phyloP scores from a whole-genome alignment of 306 rosid species.

The Acmispon strigosus region DNA sequence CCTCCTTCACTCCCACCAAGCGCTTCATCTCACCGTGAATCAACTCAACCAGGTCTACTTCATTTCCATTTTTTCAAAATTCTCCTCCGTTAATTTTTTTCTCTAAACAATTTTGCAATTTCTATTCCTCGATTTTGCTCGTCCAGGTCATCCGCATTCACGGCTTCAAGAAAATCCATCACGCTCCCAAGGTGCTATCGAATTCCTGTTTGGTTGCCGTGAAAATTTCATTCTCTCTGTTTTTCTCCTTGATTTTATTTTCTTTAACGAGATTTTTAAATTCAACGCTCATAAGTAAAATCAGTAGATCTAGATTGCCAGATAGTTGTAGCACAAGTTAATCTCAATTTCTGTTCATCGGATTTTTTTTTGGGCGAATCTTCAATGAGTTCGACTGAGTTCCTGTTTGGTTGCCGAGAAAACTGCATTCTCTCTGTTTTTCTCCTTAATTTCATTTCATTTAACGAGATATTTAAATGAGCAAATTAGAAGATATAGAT shows the following conservation, averaged over 20 bases:
- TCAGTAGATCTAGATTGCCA: not conserved
- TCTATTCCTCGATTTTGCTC: not conserved
- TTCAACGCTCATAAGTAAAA: not conserved
- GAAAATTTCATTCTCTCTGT: not conserved
- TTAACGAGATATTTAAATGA: no score
- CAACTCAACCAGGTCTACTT: conserved; percentile 54
- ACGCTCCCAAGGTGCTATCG: conserved; percentile 39
- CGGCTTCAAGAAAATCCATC: conserved; percentile 60
- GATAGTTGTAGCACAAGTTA: not conserved
- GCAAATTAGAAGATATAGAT: not conserved
- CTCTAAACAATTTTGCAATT: not conserved
- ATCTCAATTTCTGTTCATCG: no score
- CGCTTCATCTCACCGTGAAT: conserved; percentile 26
- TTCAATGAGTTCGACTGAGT: no score
- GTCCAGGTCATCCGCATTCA: conserved; percentile 56
- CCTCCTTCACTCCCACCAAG: conserved; percentile 36
- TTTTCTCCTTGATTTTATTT: not conserved
- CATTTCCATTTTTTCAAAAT: not conserved
- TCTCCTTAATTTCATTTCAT: not conserved
- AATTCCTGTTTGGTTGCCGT: no score
- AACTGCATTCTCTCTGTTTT: not conserved
- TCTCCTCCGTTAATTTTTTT: not conserved
- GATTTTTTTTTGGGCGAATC: no score
- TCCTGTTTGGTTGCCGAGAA: no score
- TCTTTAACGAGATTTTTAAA: not conserved